These are phyloP conservation scores for Diversispora eburnea DNA, from an alignment of 192 early-diverging fungal species.

Conservation along the genomic window DNA sequence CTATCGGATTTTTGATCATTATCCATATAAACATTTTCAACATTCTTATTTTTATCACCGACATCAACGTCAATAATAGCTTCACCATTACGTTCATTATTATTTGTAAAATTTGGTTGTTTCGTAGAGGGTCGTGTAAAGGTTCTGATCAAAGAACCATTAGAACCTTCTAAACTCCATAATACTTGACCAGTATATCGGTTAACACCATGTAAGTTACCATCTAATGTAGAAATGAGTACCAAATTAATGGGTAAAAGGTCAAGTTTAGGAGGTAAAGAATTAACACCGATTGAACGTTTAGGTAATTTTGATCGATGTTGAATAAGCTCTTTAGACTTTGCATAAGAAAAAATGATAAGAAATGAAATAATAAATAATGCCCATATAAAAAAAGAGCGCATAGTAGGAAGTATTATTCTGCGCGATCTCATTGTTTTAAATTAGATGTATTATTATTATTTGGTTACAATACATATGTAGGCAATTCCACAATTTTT, in stretches of 20 bases:
- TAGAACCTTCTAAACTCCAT: slow-evolving; percentile 58
- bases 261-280: slow-evolving; percentile 19
- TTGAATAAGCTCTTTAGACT: slow-evolving; percentile 13
- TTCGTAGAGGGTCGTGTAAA: slow-evolving; percentile 27
- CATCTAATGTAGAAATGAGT: slow-evolving; percentile 73
- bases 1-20: neutral
- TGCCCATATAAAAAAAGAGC: neutral
- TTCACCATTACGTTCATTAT: neutral
- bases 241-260: slow-evolving; percentile 38
- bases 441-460: neutral
- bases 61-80: neutral
- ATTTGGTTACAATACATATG: too few relatives aligned
- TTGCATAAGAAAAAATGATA: slow-evolving; percentile 15
- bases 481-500: too few relatives aligned
- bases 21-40: too few relatives aligned
- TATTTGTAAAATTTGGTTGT: slow-evolving; percentile 22
- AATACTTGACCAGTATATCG: slow-evolving; percentile 48
- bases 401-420: neutral
- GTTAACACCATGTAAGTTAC: slow-evolving; percentile 64
- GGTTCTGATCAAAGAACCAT: slow-evolving; percentile 46
- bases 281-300: neutral
- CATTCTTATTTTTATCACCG: slow-evolving; percentile 28
- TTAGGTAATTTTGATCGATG: neutral
- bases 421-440: neutral
- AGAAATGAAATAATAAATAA: neutral